These are phyloP conservation scores for Solanum infundibuliforme DNA, from an alignment of 257 asterid species.

Conservation along the genomic window DNA sequence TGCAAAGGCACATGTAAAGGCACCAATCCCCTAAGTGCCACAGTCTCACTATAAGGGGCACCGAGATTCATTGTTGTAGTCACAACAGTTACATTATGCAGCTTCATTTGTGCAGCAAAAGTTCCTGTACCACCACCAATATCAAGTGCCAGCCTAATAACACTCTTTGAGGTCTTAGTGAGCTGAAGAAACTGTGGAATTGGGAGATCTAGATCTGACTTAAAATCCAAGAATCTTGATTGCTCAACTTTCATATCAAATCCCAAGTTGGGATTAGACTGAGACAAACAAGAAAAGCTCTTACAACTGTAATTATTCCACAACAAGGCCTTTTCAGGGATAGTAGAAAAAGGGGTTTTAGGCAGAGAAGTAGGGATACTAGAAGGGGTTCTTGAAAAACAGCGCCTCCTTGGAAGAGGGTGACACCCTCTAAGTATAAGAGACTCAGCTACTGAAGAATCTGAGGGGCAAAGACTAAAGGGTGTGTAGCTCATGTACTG, in stretches of 20 bases:
- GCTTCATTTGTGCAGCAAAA: conserved; percentile 92
- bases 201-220: conserved; percentile 88
- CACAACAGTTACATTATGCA: conserved; percentile 59
- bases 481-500: conserved; percentile 86
- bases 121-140: conserved; percentile 93
- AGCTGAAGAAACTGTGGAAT: conserved; percentile 64
- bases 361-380: conserved; percentile 37
- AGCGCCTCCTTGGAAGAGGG: conserved; percentile 96
- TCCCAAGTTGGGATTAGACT: conserved; percentile 50
- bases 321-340: conserved; percentile 54
- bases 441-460: conserved; percentile 52
- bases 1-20: conserved; percentile 83
- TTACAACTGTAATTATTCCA: conserved; percentile 52
- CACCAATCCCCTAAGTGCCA: conserved; percentile 76
- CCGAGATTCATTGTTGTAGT: conserved; percentile 90
- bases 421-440: conserved; percentile 88
- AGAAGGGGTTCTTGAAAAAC: conserved; percentile 62
- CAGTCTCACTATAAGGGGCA: conserved; percentile 78
- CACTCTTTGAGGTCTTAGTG: conserved; percentile 30
- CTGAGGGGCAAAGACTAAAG: conserved; percentile 62
- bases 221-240: conserved; percentile 35
- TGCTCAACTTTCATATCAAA: conserved; percentile 70
- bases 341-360: conserved; percentile 44
- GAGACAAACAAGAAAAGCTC: conserved; percentile 64
- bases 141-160: conserved; percentile 59